Evolutionary conservation across 2,329 filamentous ascomycete genomes (phyloP), one percentile per base, ranked within the genome.

Genomic region (Alternaria novae-zelandiae): DNA sequence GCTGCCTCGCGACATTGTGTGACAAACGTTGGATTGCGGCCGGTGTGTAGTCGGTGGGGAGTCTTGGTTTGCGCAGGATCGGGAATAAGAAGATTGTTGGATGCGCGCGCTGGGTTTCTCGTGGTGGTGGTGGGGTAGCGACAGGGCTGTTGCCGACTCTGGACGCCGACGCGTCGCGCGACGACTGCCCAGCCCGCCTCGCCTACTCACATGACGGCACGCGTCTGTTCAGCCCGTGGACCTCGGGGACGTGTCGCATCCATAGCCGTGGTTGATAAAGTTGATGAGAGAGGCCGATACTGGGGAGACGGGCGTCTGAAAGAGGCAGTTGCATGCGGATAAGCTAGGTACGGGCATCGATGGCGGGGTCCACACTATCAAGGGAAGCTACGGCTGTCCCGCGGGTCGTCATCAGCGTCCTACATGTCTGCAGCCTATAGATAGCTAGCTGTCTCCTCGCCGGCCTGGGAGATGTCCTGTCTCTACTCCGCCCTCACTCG

Each of bases 271-370:
- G 45, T 20, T 26, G 46, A 58, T 58, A 30, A 44, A 46, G 51
- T 10, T 15, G 25, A 17, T 30, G 30, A 43, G 36, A 36, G n/a
- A 2, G 28, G 20, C 49, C 32, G 64, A 41, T n/a, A 28, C 28
- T 26, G n/a, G 47, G 23, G n/a, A 25, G 56, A 63, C 61, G 59
- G 64, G 63, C 46, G 63, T 70, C 57, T 63, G 57, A 7, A 49
- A 12, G 47, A 54, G 73, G 73, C 66, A 77, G 65, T 69, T 71
- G 60, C 59, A 73, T 63, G 67, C 72, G 71, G 60, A 60, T 54
- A 57, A 64, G 65, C 61, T 62, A 68, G 60, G 49, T 53, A 57
- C 59, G 65, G 67, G 68, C 66, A 51, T 51, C 65, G 69, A 67
- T 70, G 59, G 73, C 71, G 73, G 73, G 72, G 72, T 66, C 62